Evolutionary conservation across 768 basidiomycete genomes (phyloP).

Genomic region (Clathrus columnatus): DNA sequence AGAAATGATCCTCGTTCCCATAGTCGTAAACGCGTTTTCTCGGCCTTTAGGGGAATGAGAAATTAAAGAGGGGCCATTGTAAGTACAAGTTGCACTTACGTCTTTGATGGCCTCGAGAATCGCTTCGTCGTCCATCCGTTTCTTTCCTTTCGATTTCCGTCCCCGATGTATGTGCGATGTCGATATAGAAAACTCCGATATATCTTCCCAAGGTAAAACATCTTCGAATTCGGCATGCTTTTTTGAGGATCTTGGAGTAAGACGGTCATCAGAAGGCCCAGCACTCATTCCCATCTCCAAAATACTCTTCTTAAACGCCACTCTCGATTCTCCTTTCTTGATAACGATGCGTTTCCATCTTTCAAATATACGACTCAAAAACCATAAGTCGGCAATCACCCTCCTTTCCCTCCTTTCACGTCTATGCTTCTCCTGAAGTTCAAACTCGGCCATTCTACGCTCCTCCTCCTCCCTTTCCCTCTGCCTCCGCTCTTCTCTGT

Average conservation of each 20-base stretch:
- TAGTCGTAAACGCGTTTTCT: constrained; percentile 34
- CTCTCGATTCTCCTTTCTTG: background rate
- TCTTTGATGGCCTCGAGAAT: constrained; percentile 19
- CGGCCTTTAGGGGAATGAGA: background rate
- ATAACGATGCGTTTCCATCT: constrained; percentile 5
- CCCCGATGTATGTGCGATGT: background rate
- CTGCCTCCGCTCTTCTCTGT: constrained; percentile 1
- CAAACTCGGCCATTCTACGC: background rate
- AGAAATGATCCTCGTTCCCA: constrained; percentile 74
- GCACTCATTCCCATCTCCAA: constrained; percentile 9
- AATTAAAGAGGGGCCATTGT: background rate
- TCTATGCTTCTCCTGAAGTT: background rate
- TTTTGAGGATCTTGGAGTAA: too few species aligned
- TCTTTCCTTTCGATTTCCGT: background rate
- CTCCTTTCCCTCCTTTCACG: constrained; percentile 5
- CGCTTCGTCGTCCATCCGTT: constrained; percentile 5
- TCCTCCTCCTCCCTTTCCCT: constrained; percentile 5
- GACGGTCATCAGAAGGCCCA: background rate
- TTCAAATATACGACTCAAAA: background rate
- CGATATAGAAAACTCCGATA: background rate
- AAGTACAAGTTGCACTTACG: constrained; percentile 30
- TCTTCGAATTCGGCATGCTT: constrained; percentile 8
- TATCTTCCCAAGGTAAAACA: constrained; percentile 4
- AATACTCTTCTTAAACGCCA: constrained; percentile 19
- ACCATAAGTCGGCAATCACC: background rate